phyloP scores from a whole-genome alignment of 495 filamentous ascomycete genomes.

The Cladorrhinum samala region DNA sequence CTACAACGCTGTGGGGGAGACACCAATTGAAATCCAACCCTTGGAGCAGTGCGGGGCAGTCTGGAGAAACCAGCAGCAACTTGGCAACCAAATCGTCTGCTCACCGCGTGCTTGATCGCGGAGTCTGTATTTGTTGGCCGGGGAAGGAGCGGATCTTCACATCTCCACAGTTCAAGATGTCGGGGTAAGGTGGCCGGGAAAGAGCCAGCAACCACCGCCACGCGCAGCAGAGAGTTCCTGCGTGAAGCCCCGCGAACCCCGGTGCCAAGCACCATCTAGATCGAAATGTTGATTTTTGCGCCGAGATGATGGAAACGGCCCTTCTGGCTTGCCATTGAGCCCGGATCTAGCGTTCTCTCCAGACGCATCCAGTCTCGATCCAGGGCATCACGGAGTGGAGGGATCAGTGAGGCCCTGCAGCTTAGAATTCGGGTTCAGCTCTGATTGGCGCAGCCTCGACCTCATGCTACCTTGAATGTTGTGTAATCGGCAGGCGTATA shows the following conservation, averaged over 20 bases:
- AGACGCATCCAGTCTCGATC: background rate
- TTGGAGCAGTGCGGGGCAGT: background rate
- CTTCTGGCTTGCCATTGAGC: conserved; percentile 9
- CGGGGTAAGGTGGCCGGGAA: background rate
- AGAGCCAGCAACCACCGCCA: background rate
- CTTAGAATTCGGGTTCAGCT: too few species aligned
- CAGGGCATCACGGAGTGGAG: background rate
- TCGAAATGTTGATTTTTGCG: too few species aligned
- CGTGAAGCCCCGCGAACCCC: background rate
- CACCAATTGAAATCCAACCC: background rate
- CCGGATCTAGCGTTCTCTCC: background rate
- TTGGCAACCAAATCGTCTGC: background rate
- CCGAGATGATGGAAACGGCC: conserved; percentile 14
- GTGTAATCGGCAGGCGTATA: too few species aligned
- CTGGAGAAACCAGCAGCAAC: background rate
- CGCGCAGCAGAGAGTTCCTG: background rate
- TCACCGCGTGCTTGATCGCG: too few species aligned
- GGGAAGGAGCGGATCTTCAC: background rate
- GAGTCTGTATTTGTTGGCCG: background rate
- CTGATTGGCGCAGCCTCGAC: too few species aligned
- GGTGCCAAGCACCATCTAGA: background rate
- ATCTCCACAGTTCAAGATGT: background rate
- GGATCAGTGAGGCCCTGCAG: too few species aligned
- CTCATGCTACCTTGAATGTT: too few species aligned
- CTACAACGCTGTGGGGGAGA: conserved; percentile 4